Evolutionary conservation across 352 stramenopile species (phyloP).

Genomic region (Globisporangium viniferum): DNA sequence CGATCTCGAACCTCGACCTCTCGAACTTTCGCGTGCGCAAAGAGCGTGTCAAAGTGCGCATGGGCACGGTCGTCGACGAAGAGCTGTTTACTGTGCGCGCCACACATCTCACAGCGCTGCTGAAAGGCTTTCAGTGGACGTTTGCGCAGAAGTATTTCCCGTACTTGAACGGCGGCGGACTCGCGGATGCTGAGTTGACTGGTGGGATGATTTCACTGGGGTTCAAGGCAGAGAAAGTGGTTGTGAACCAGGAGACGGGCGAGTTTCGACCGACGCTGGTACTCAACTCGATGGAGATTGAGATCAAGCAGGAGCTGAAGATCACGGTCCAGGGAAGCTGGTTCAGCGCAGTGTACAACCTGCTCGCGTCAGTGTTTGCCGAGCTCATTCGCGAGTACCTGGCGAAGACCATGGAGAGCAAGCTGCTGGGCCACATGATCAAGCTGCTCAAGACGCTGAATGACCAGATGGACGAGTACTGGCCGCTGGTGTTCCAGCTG

Average conservation of each 20-base stretch:
- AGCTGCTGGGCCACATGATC: slow-evolving; percentile 80
- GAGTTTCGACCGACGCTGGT: slow-evolving; percentile 73
- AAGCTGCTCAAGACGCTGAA: slow-evolving; percentile 81
- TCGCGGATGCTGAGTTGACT: slow-evolving; percentile 66
- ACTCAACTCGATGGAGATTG: slow-evolving; percentile 80
- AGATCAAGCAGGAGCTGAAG: slow-evolving; percentile 82
- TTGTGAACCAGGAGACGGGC: slow-evolving; percentile 51
- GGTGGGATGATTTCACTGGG: slow-evolving; percentile 75
- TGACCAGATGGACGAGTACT: slow-evolving; percentile 84
- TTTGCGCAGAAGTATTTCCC: slow-evolving; percentile 86
- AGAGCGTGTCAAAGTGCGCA: slow-evolving; percentile 79
- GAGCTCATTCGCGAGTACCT: slow-evolving; percentile 81
- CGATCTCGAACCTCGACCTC: slow-evolving; percentile 73
- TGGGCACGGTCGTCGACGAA: slow-evolving; percentile 77
- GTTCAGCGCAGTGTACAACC: slow-evolving; percentile 85
- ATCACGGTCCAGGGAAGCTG: slow-evolving; percentile 80
- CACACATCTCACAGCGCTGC: slow-evolving; percentile 67
- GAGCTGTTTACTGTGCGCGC: slow-evolving; percentile 78
- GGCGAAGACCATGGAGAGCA: slow-evolving; percentile 82
- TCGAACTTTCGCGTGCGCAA: slow-evolving; percentile 85
- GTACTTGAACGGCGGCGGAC: slow-evolving; percentile 76
- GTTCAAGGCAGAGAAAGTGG: slow-evolving; percentile 78
- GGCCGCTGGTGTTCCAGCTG: slow-evolving; percentile 78
- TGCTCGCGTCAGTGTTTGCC: slow-evolving; percentile 73
- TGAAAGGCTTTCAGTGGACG: slow-evolving; percentile 85